phyloP scores from a whole-genome alignment of 2,329 filamentous ascomycete species.

The Phialophora macrospora region DNA sequence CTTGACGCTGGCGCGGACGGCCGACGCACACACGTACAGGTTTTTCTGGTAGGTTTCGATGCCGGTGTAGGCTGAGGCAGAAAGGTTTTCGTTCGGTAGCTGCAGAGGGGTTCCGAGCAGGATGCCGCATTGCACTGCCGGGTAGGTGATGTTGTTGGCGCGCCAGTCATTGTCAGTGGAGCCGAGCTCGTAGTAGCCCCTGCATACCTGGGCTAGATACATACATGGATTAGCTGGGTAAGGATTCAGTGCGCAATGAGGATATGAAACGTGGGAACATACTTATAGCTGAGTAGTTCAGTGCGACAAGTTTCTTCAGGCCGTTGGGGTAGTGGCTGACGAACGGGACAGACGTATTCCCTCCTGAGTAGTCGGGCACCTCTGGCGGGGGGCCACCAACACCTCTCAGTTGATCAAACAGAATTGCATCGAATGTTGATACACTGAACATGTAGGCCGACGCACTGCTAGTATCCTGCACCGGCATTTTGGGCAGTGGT shows the following conservation, averaged over 20 bases:
- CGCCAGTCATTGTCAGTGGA: constrained; percentile 6
- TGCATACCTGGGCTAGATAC: constrained; percentile 42
- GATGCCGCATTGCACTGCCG: constrained; percentile 48
- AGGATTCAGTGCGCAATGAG: background rate
- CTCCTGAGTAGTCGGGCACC: background rate
- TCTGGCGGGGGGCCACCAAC: constrained; percentile 2
- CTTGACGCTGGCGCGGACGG: constrained; percentile 52
- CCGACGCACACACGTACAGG: constrained; percentile 52
- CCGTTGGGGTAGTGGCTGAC: constrained; percentile 21
- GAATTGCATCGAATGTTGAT: background rate
- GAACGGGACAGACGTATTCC: constrained; percentile 12
- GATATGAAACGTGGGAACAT: constrained; percentile 39
- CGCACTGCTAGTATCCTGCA: background rate
- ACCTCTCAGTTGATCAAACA: background rate
- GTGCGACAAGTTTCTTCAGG: constrained; percentile 18
- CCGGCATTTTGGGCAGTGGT: background rate
- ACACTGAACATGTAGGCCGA: background rate
- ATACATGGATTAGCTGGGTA: constrained; percentile 35
- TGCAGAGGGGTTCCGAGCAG: constrained; percentile 48
- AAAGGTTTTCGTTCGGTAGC: constrained; percentile 21
- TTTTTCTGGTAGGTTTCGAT: constrained; percentile 14
- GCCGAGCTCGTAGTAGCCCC: constrained; percentile 1
- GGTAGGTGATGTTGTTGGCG: constrained; percentile 40
- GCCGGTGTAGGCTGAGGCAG: constrained; percentile 15
- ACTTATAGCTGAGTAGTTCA: constrained; percentile 22